These are phyloP conservation scores for Medakamo hakoo DNA, from an alignment of 139 green algal genomes.

Conservation along the genomic window DNA sequence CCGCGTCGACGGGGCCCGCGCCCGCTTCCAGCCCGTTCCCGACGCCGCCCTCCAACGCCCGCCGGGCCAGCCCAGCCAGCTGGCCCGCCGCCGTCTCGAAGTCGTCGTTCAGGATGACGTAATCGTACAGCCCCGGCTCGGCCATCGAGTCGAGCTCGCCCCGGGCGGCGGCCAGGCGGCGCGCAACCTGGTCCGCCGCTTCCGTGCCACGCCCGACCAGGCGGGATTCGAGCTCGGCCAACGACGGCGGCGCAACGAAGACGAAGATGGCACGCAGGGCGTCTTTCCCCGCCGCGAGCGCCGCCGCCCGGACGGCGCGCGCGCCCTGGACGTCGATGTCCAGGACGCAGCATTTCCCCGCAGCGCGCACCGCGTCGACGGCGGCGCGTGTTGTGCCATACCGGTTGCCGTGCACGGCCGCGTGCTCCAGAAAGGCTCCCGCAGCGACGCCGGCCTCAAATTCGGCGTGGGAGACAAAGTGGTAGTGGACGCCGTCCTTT, in stretches of 20 bases:
- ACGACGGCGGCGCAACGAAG: constrained; percentile 61
- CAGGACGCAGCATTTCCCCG: constrained; percentile 48
- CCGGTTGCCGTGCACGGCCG: constrained; percentile 69
- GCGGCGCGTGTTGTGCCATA: constrained; percentile 61
- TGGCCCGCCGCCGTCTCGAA: constrained; percentile 36
- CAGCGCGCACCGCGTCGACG: constrained; percentile 37
- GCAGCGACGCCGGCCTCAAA: constrained; percentile 49
- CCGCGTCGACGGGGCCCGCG: not conserved
- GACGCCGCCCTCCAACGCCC: constrained; percentile 18
- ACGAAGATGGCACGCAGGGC: constrained; percentile 54
- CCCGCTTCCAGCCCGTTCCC: constrained; percentile 4
- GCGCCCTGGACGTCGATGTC: constrained; percentile 74
- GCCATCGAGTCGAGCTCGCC: constrained; percentile 47
- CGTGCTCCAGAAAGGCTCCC: constrained; percentile 67
- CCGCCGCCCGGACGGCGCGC: constrained; percentile 7
- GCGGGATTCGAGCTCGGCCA: constrained; percentile 51
- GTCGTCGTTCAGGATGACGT: constrained; percentile 53
- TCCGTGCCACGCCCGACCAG: constrained; percentile 62
- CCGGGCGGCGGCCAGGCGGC: constrained; percentile 37
- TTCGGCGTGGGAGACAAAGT: constrained; percentile 49
- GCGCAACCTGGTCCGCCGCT: constrained; percentile 49
- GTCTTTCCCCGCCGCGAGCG: constrained; percentile 9
- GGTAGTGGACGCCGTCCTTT: constrained; percentile 64
- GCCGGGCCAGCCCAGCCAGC: constrained; percentile 20
- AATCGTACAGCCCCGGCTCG: constrained; percentile 51